Conservation (phyloP, 169 alveolate genomes). For the Eimeria brunetti region DNA sequence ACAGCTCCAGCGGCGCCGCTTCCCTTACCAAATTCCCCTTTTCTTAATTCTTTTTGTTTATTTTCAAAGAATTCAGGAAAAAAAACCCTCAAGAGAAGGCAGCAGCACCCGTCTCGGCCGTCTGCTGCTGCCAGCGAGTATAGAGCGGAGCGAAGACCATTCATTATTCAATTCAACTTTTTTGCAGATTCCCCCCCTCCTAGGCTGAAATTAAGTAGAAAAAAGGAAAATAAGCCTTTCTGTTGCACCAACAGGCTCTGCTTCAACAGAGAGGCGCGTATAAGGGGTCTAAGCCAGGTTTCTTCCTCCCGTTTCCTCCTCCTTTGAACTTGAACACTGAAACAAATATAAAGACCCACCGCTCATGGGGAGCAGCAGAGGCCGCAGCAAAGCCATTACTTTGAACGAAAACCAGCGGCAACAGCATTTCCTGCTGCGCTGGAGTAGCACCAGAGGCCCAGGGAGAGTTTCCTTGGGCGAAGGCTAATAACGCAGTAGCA, state of each 20-base stretch:
- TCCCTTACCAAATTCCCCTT: not conserved
- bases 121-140: conserved; percentile 3
- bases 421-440: conserved; percentile 38
- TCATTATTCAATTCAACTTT: too few relatives aligned
- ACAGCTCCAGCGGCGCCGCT: not conserved
- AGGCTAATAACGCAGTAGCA: conserved; percentile 21
- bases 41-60: not conserved
- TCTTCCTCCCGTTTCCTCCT: not conserved
- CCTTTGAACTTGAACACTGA: not conserved
- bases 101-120: conserved; percentile 40
- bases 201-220: not conserved
- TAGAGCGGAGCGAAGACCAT: not conserved
- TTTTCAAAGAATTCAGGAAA: not conserved
- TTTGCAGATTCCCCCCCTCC: not conserved
- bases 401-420: conserved; percentile 18
- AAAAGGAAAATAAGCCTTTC: not conserved
- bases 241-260: not conserved
- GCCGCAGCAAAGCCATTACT: not conserved
- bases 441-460: conserved; percentile 63
- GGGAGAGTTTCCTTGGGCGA: conserved; percentile 52
- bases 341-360: not conserved
- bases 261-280: not conserved
- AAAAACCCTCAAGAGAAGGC: not conserved
- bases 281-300: not conserved
- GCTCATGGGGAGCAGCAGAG: conserved; percentile 64